phyloP scores from a whole-genome alignment of 176 grass and related monocot species.

The Secale cereale region DNA sequence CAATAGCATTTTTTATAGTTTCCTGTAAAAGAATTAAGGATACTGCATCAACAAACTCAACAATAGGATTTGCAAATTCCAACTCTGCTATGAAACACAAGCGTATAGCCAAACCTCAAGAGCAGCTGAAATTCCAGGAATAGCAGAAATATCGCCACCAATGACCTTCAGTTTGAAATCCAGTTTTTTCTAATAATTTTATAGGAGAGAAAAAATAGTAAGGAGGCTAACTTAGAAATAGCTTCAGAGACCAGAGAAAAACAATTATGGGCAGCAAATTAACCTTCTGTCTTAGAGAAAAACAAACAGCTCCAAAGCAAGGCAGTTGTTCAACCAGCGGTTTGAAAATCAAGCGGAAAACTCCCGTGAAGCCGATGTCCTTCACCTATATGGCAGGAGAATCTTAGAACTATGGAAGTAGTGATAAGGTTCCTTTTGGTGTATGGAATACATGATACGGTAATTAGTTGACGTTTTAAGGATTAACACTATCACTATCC shows the following conservation, averaged over 20 bases:
- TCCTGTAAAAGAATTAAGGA: conserved; percentile 46
- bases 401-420: conserved; percentile 9
- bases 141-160: conserved; percentile 80
- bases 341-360: conserved; percentile 92
- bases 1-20: conserved; percentile 92
- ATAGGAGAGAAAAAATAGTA: not conserved
- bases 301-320: conserved; percentile 95
- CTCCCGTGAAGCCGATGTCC: conserved; percentile 76
- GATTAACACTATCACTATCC: not conserved
- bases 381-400: conserved; percentile 61
- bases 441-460: not conserved
- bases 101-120: conserved; percentile 58
- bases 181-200: conserved; percentile 80
- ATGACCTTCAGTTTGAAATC: conserved; percentile 94
- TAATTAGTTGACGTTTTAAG: not conserved
- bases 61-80: not conserved
- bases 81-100: conserved; percentile 4
- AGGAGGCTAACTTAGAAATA: not conserved
- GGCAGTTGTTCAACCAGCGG: conserved; percentile 77
- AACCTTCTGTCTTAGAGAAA: conserved; percentile 96
- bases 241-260: not conserved
- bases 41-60: conserved; percentile 16
- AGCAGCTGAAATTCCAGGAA: conserved; percentile 94
- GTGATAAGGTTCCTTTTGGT: not conserved
- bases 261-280: not conserved